These are phyloP conservation scores for Malassezia brasiliensis DNA, from an alignment of 1,284 basidiomycete species.

Conservation along the genomic window DNA sequence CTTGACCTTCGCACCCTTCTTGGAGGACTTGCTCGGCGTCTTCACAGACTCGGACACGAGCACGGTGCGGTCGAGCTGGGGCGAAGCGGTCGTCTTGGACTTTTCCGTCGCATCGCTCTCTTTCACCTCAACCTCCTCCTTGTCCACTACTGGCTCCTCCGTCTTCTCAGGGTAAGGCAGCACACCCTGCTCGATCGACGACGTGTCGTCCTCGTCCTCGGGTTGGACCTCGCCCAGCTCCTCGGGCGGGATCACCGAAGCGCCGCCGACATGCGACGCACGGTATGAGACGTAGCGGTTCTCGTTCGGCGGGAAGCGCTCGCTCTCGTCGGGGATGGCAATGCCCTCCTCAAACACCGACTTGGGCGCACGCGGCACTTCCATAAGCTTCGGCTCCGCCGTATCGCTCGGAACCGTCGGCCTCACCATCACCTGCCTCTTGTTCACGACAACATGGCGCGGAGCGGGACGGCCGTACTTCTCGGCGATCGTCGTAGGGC, in stretches of 20 bases:
- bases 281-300: background rate
- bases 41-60: background rate
- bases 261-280: background rate
- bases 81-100: background rate
- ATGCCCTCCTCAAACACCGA: slow-evolving; percentile 1
- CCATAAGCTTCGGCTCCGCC: background rate
- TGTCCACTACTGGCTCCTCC: background rate
- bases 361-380: background rate
- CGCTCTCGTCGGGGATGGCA: background rate
- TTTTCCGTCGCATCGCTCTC: background rate
- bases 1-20: background rate
- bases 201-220: background rate
- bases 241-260: background rate
- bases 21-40: background rate
- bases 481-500: background rate
- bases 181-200: slow-evolving; percentile 2
- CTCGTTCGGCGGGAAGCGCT: background rate
- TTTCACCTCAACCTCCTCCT: background rate
- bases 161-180: background rate
- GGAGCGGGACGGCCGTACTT: background rate
- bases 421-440: background rate
- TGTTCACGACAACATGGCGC: background rate
- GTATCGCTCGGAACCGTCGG: background rate
- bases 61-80: background rate
- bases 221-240: background rate